Percentiles rank a stretch among this genome's conserved stretches.
phyloP scores from a whole-genome alignment of 2,329 filamentous ascomycete species.

The Fusarium ramigenum region DNA sequence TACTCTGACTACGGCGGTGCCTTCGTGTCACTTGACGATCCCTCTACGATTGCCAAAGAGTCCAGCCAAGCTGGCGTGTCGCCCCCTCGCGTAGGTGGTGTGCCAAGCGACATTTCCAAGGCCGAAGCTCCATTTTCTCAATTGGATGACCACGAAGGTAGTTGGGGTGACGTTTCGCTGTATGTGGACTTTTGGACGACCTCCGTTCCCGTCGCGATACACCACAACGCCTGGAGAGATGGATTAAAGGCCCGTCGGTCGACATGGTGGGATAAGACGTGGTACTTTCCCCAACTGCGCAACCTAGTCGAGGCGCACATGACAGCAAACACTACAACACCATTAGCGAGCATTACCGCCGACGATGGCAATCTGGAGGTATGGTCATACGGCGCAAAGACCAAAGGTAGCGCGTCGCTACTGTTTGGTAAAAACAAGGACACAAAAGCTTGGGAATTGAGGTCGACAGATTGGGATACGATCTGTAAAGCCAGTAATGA shows the following conservation, averaged over 20 bases:
- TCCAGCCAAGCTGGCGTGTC: constrained; percentile 35
- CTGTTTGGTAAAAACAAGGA: constrained; percentile 37
- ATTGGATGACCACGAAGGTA: background rate
- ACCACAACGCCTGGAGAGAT: constrained; percentile 42
- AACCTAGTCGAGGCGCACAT: constrained; percentile 32
- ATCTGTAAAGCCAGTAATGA: constrained; percentile 31
- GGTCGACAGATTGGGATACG: constrained; percentile 33
- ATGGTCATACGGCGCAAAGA: constrained; percentile 23
- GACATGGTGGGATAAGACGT: constrained; percentile 41
- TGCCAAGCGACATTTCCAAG: constrained; percentile 36
- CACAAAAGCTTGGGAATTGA: constrained; percentile 29
- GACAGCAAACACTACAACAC: constrained; percentile 19
- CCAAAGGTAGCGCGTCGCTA: constrained; percentile 14
- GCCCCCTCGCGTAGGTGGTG: constrained; percentile 34
- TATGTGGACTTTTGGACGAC: constrained; percentile 42
- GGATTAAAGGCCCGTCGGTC: constrained; percentile 37
- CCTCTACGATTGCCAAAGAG: constrained; percentile 17
- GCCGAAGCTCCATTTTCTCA: constrained; percentile 24
- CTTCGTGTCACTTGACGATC: constrained; percentile 36
- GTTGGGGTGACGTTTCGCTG: constrained; percentile 36
- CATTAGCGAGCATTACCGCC: constrained; percentile 26
- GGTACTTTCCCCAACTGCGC: constrained; percentile 40
- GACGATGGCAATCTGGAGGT: constrained; percentile 19
- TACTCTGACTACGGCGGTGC: constrained; percentile 42
- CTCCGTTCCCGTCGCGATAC: constrained; percentile 36